Conservation (phyloP, 352 stramenopile species). For the Pythium apleroticum region DNA sequence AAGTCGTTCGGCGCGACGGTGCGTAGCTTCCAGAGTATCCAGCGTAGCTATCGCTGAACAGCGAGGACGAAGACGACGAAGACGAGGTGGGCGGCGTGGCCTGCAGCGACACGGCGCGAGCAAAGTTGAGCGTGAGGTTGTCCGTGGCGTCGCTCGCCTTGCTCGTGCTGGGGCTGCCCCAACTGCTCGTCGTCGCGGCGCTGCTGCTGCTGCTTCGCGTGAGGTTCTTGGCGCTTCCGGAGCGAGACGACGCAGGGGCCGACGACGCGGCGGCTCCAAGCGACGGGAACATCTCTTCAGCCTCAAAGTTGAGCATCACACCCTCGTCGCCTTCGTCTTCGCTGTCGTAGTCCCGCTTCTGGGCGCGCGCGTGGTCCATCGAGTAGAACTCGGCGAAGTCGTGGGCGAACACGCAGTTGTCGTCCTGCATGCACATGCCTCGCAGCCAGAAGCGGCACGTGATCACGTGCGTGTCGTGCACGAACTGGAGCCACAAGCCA, state of each 20-base stretch:
- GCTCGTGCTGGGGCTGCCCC: slow-evolving; percentile 13
- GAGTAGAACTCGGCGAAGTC: slow-evolving; percentile 76
- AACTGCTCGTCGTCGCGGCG: slow-evolving; percentile 2
- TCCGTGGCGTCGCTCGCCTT: slow-evolving; percentile 27
- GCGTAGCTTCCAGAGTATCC: slow-evolving; percentile 7
- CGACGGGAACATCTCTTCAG: slow-evolving; percentile 81
- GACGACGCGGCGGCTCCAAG: slow-evolving; percentile 23
- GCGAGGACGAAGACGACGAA: slow-evolving; percentile 17
- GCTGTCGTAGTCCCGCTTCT: slow-evolving; percentile 66
- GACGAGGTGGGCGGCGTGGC: slow-evolving; percentile 15
- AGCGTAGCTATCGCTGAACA: slow-evolving; percentile 2
- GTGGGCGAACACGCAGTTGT: slow-evolving; percentile 83
- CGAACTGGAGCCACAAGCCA: slow-evolving; percentile 48
- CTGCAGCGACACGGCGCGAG: slow-evolving; percentile 68
- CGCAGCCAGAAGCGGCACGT: slow-evolving; percentile 87
- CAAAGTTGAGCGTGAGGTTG: slow-evolving; percentile 76
- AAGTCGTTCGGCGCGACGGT: slow-evolving; percentile 12
- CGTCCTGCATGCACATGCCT: slow-evolving; percentile 70
- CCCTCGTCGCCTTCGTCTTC: slow-evolving; percentile 65
- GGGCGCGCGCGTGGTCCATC: slow-evolving; percentile 43
- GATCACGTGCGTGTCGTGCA: slow-evolving; percentile 82
- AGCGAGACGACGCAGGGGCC: neutral
- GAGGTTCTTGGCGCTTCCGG: neutral
- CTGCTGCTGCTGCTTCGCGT: slow-evolving; percentile 15
- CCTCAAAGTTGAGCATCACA: slow-evolving; percentile 52